These are phyloP conservation scores for Rhodotorula mucilaginosa DNA, from an alignment of 1,284 basidiomycete genomes.

Conservation along the genomic window DNA sequence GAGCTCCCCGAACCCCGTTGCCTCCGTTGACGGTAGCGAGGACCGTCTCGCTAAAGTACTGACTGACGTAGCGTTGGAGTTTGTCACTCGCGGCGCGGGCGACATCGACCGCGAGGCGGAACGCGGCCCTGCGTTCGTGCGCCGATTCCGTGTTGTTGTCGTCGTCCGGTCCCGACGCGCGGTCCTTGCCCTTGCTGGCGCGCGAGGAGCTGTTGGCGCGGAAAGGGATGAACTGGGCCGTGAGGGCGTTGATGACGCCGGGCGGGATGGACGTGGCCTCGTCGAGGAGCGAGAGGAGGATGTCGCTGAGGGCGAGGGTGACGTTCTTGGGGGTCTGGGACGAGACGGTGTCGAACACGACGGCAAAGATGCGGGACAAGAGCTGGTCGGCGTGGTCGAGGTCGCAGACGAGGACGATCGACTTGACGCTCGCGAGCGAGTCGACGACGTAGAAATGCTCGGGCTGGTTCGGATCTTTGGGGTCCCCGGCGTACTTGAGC, in stretches of 20 bases:
- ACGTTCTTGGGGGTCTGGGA: slow-evolving; percentile 80
- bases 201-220: slow-evolving; percentile 48
- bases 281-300: slow-evolving; percentile 84
- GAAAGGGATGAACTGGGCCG: slow-evolving; percentile 81
- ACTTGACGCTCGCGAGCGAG: slow-evolving; percentile 88
- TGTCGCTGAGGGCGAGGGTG: slow-evolving; percentile 80
- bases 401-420: slow-evolving; percentile 88
- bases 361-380: slow-evolving; percentile 76
- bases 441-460: slow-evolving; percentile 92
- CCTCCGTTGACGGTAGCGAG: slow-evolving; percentile 54
- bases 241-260: slow-evolving; percentile 75
- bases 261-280: slow-evolving; percentile 72
- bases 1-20: slow-evolving; percentile 49
- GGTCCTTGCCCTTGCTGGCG: background rate
- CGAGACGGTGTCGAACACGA: slow-evolving; percentile 75
- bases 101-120: slow-evolving; percentile 80
- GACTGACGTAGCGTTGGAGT: slow-evolving; percentile 77
- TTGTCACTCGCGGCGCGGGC: slow-evolving; percentile 80
- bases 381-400: slow-evolving; percentile 77
- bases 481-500: slow-evolving; percentile 64
- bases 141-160: background rate
- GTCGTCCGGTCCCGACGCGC: background rate
- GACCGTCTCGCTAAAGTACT: slow-evolving; percentile 85
- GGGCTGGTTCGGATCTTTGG: slow-evolving; percentile 66
- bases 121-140: slow-evolving; percentile 56